Base-by-base conservation (phyloP, 2,329 filamentous ascomycete genomes). In the Aspergillus sp. region DNA sequence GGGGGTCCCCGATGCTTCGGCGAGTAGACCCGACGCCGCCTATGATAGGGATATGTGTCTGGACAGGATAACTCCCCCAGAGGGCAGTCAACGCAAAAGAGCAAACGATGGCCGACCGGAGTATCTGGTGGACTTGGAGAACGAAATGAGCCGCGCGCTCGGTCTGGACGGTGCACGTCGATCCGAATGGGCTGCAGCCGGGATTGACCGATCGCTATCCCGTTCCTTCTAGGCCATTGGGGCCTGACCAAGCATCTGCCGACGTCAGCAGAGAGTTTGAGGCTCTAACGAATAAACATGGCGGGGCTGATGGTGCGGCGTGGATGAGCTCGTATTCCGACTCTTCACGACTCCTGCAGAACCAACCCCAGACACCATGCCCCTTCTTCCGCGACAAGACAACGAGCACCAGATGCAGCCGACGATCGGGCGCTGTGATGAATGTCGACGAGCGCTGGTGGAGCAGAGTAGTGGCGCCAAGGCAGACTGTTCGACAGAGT, bases 251-350 rank as follows among this genome's bases (percentile, higher is more conserved):
- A 42, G 40, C 40, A 42, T 42, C 17, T 4, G n/a, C 40, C 1
- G 40, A 42, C 40, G 40, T 42, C 19, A 20, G 40, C 19, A 42
- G 40, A 42, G 40, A 42, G 40, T 42, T 42, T 42, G 40, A 42
- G 40, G 40, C 40, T 42, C 40, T 42, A 17, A 17, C 40, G 17
- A 42, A 42, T 42, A 42, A 42, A 42, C 40, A 21, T 42, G 40
- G 40, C 40, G 40, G 40, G 40, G 40, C 40, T 42, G 40, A 42
- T 17, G 40, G 34, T 38, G 34, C 34, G 34, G 34, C 34, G 34
- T 16, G 40, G 40, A 2, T 13, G 17, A 13, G 16, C 40, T 42
- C 40, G 40, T 42, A 42, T 42, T 42, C 10, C 40, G 40, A 42
- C 19, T 42, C 40, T 42, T 42, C 40, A 42, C 11, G 16, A 19